Conservation (phyloP, 495 filamentous ascomycete species). For the Podospora comata region DNA sequence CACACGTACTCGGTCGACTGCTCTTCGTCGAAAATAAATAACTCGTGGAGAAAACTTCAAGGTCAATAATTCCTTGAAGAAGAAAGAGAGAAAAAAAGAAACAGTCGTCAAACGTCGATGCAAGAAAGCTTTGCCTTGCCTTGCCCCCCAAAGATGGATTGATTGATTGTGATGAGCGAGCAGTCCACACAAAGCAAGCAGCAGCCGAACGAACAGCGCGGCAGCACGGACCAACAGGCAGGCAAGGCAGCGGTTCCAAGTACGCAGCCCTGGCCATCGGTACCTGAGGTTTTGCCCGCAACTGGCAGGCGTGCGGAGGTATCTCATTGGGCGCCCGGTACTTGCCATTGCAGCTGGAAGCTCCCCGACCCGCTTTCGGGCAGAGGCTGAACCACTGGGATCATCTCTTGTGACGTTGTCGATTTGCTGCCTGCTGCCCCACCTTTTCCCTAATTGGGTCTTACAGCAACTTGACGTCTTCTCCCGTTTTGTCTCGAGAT, state of each 20-base stretch:
- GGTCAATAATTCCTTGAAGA: too few species aligned
- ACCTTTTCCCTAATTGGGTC: slow-evolving; percentile 7
- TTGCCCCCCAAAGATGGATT: background rate
- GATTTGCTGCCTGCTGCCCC: slow-evolving; percentile 34
- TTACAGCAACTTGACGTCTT: slow-evolving; percentile 3
- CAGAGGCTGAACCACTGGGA: slow-evolving; percentile 10
- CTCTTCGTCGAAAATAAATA: background rate
- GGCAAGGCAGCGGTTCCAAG: slow-evolving; percentile 21
- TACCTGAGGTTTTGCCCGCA: slow-evolving; percentile 8
- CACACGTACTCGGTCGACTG: background rate
- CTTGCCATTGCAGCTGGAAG: slow-evolving; percentile 13
- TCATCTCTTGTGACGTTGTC: slow-evolving; percentile 35
- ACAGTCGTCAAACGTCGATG: slow-evolving; percentile 8
- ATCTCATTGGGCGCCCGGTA: slow-evolving; percentile 15
- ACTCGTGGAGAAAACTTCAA: background rate
- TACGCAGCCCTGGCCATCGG: slow-evolving; percentile 6
- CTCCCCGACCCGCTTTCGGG: slow-evolving; percentile 17
- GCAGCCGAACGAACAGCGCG: slow-evolving; percentile 27
- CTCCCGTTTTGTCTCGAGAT: background rate
- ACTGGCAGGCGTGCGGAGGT: slow-evolving; percentile 8
- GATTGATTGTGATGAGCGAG: background rate
- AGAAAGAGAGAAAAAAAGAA: too few species aligned
- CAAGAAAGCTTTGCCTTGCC: background rate
- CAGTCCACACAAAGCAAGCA: slow-evolving; percentile 12
- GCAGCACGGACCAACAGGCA: slow-evolving; percentile 22